Conservation (phyloP, 2,329 filamentous ascomycete species). For the Cladorrhinum sp. region DNA sequence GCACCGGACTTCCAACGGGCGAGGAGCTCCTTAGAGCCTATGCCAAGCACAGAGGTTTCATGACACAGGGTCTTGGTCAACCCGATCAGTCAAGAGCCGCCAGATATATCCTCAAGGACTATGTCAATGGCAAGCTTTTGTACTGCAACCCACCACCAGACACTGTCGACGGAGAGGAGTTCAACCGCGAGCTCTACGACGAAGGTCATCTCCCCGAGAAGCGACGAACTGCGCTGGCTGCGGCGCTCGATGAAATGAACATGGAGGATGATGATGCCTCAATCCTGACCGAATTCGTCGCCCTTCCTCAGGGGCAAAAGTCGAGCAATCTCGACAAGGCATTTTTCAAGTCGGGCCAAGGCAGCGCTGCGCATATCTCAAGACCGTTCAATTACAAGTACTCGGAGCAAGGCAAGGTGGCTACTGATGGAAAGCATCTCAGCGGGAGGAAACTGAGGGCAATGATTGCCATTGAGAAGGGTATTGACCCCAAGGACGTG, state of each 20-base stretch:
- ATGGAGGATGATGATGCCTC: conserved; percentile 32
- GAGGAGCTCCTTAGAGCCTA: conserved; percentile 84
- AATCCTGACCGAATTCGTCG: conserved; percentile 46
- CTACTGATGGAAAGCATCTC: conserved; percentile 57
- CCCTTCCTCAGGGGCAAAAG: conserved; percentile 63
- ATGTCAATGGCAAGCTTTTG: conserved; percentile 91
- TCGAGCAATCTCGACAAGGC: conserved; percentile 75
- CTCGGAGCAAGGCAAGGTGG: conserved; percentile 66
- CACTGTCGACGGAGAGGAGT: conserved; percentile 67
- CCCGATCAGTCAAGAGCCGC: conserved; percentile 92
- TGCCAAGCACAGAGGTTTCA: conserved; percentile 84
- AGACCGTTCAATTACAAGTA: conserved; percentile 91
- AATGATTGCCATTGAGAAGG: conserved; percentile 79
- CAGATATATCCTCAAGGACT: conserved; percentile 89
- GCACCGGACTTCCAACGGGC: conserved; percentile 79
- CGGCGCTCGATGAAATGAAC: conserved; percentile 44
- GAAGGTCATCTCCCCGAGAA: conserved; percentile 76
- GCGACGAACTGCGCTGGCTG: conserved; percentile 63
- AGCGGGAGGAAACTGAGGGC: conserved; percentile 78
- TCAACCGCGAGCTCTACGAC: conserved; percentile 90
- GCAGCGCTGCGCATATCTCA: conserved; percentile 62
- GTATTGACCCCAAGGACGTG: conserved; percentile 78
- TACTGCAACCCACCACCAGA: conserved; percentile 83
- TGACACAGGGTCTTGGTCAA: conserved; percentile 82
- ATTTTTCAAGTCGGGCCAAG: conserved; percentile 74